Evolutionary conservation across 257 asterid species (phyloP).

Genomic region (Ilex aquifolium): DNA sequence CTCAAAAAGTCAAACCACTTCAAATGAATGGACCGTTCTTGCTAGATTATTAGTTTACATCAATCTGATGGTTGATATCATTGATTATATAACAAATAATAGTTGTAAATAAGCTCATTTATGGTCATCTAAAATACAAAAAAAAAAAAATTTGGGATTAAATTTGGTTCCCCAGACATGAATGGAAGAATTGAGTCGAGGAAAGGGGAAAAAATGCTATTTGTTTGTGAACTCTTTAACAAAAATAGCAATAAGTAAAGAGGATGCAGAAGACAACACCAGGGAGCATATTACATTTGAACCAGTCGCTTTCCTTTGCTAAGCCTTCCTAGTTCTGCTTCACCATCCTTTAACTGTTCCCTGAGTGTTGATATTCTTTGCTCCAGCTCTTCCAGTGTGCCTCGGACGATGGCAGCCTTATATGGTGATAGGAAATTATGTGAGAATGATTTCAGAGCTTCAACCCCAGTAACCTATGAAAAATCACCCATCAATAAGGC

Average conservation of each 20-base stretch:
- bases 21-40: too few species aligned
- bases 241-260: background rate
- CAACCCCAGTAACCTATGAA: constrained; percentile 78
- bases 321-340: constrained; percentile 56
- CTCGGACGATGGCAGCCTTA: constrained; percentile 47
- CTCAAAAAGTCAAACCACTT: too few species aligned
- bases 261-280: background rate
- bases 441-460: constrained; percentile 71
- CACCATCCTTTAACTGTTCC: constrained; percentile 61
- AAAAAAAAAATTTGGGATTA: background rate
- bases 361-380: constrained; percentile 49
- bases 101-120: constrained; percentile 10
- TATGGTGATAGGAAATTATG: constrained; percentile 53
- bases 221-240: background rate
- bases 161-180: background rate
- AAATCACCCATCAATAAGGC: background rate
- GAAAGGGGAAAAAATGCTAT: background rate
- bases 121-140: constrained; percentile 18
- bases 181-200: background rate
- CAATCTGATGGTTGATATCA: too few species aligned
- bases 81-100: background rate
- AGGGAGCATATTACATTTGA: constrained; percentile 5
- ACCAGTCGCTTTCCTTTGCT: constrained; percentile 69
- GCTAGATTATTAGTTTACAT: too few species aligned
- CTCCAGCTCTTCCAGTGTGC: constrained; percentile 62